These are phyloP conservation scores for Vaccinium macrocarpon DNA, from an alignment of 148 eudicot genomes.

Conservation along the genomic window DNA sequence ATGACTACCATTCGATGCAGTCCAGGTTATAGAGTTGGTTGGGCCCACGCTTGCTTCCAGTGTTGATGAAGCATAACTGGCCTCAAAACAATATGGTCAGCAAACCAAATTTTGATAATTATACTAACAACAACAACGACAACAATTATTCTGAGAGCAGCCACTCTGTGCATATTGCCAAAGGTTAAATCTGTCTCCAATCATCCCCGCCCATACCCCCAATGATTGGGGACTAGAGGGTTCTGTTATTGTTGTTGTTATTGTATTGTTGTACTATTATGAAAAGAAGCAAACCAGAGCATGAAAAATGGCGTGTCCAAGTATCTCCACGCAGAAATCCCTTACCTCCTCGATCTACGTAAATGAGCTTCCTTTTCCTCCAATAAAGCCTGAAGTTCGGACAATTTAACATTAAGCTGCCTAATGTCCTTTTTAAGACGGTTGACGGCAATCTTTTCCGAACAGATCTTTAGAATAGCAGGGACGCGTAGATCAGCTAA, in stretches of 20 bases:
- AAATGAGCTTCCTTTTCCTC: constrained; percentile 78
- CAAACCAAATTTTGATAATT: neutral
- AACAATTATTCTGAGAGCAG: too few species aligned
- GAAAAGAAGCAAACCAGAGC: neutral
- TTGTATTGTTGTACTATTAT: too few species aligned
- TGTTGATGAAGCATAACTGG: constrained; percentile 35
- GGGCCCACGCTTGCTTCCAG: constrained; percentile 26
- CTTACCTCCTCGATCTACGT: constrained; percentile 57
- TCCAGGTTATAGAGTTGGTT: constrained; percentile 17
- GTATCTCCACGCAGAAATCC: constrained; percentile 12
- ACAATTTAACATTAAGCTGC: constrained; percentile 68
- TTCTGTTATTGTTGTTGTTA: too few species aligned
- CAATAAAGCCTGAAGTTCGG: constrained; percentile 71
- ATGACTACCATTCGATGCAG: constrained; percentile 20
- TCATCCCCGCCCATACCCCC: too few species aligned
- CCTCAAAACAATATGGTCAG: constrained; percentile 19
- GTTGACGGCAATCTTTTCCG: constrained; percentile 66
- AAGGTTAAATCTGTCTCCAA: too few species aligned
- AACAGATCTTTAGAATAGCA: constrained; percentile 81
- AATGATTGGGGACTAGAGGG: too few species aligned
- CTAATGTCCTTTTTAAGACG: constrained; percentile 70
- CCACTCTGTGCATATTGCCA: too few species aligned
- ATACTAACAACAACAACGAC: too few species aligned
- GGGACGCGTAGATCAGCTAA: constrained; percentile 81
- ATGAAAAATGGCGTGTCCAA: neutral